Conservation (phyloP, 2,329 filamentous ascomycete genomes). For the Myotisia sp. region DNA sequence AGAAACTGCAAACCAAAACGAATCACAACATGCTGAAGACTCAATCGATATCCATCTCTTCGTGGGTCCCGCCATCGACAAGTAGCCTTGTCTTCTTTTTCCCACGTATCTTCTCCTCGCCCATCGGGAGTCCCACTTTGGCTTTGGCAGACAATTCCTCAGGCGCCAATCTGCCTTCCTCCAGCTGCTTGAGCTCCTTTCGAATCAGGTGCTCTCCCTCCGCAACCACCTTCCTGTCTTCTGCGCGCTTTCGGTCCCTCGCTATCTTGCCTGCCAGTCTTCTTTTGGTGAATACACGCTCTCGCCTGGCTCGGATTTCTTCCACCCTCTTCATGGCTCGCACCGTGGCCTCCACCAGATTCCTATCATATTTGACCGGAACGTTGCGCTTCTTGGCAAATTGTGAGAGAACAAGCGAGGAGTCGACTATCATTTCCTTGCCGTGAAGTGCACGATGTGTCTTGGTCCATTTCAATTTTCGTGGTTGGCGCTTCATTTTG, state of each 20-base stretch:
- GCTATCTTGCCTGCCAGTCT: constrained; percentile 70
- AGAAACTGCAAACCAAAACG: constrained; percentile 4
- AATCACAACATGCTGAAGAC: constrained; percentile 5
- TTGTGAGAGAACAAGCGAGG: constrained; percentile 54
- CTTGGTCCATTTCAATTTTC: constrained; percentile 96
- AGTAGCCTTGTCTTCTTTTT: constrained; percentile 32
- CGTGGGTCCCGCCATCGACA: constrained; percentile 32
- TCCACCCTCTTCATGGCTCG: constrained; percentile 81
- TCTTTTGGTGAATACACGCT: constrained; percentile 85
- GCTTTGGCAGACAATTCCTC: constrained; percentile 24
- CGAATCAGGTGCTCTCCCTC: constrained; percentile 88
- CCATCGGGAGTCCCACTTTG: constrained; percentile 24
- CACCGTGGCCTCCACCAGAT: constrained; percentile 73
- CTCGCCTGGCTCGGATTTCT: constrained; percentile 70
- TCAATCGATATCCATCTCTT: constrained; percentile 36
- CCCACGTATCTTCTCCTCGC: constrained; percentile 28
- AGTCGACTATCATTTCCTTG: constrained; percentile 86
- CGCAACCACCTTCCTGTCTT: constrained; percentile 74
- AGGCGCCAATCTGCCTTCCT: constrained; percentile 30
- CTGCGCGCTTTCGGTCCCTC: constrained; percentile 61
- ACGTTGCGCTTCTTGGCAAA: constrained; percentile 89
- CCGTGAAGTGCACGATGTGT: constrained; percentile 71
- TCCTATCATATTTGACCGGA: constrained; percentile 88
- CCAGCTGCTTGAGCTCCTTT: constrained; percentile 46
- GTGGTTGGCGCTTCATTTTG: constrained; percentile 96